Conservation (phyloP, 2,329 filamentous ascomycete genomes). For the Diaporthe humulicola region DNA sequence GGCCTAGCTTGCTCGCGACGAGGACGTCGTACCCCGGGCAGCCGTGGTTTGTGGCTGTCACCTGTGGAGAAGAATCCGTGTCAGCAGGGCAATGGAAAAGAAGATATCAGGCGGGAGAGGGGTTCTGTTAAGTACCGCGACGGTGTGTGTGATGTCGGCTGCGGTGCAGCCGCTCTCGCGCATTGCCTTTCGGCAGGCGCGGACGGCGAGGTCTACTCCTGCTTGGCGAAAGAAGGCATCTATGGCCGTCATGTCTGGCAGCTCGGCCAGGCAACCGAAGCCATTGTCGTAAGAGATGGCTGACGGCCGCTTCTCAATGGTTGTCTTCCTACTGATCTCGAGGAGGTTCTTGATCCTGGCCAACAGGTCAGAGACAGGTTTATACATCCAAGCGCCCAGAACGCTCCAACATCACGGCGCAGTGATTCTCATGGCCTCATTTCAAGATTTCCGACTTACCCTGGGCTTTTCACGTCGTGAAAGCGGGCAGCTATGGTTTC, state of each 20-base stretch:
- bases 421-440: too few species aligned
- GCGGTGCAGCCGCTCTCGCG: neutral
- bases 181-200: neutral
- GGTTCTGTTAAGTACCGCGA: neutral
- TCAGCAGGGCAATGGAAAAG: too few species aligned
- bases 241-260: neutral
- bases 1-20: neutral
- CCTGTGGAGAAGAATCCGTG: neutral
- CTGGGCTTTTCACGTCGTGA: too few species aligned
- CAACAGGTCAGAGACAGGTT: neutral
- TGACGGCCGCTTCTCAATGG: neutral
- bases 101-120: too few species aligned
- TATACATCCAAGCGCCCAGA: too few species aligned
- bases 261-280: neutral
- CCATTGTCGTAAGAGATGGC: neutral
- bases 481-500: too few species aligned
- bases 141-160: neutral
- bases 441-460: too few species aligned
- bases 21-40: neutral
- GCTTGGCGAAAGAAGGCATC: neutral
- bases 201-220: neutral
- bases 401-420: too few species aligned
- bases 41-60: neutral
- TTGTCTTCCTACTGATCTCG: neutral
- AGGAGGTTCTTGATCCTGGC: neutral